phyloP scores from a whole-genome alignment of 106 monocot genomes.

The Dendrobium catenatum region DNA sequence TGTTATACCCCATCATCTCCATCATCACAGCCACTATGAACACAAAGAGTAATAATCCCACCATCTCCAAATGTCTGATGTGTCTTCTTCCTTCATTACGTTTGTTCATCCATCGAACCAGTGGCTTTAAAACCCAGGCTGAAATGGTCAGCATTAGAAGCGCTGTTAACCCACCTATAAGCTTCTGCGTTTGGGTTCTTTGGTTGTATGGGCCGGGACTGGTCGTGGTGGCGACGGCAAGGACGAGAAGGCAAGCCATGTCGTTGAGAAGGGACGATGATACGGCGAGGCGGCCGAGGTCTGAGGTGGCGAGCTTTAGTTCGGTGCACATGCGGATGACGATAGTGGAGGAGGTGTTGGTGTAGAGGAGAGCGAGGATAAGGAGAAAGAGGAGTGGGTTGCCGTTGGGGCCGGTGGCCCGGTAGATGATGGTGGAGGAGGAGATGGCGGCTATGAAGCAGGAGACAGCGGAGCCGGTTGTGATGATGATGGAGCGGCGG shows the following conservation, averaged over 20 bases:
- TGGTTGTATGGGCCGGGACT: neutral
- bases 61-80: conserved; percentile 2
- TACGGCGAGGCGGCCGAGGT: conserved; percentile 41
- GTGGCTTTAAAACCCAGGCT: conserved; percentile 25
- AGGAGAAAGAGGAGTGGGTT: conserved; percentile 10
- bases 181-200: neutral
- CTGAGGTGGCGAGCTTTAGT: conserved; percentile 15
- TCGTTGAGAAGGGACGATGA: conserved; percentile 40
- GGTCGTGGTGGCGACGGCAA: neutral
- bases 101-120: conserved; percentile 24
- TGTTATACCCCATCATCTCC: conserved; percentile 35
- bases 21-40: conserved; percentile 17
- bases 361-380: conserved; percentile 10
- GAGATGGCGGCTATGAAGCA: conserved; percentile 26
- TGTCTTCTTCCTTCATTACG: conserved; percentile 21
- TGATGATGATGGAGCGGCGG: conserved; percentile 25
- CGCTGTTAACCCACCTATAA: neutral
- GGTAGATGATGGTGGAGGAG: conserved; percentile 18
- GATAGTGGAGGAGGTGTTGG: conserved; percentile 15
- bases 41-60: conserved; percentile 13
- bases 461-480: conserved; percentile 28
- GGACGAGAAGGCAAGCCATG: conserved; percentile 17
- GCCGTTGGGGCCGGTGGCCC: conserved; percentile 15
- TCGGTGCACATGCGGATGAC: conserved; percentile 14
- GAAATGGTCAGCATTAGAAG: conserved; percentile 5